Conservation (phyloP, 306 rosid species). For the Bauhinia variegata region DNA sequence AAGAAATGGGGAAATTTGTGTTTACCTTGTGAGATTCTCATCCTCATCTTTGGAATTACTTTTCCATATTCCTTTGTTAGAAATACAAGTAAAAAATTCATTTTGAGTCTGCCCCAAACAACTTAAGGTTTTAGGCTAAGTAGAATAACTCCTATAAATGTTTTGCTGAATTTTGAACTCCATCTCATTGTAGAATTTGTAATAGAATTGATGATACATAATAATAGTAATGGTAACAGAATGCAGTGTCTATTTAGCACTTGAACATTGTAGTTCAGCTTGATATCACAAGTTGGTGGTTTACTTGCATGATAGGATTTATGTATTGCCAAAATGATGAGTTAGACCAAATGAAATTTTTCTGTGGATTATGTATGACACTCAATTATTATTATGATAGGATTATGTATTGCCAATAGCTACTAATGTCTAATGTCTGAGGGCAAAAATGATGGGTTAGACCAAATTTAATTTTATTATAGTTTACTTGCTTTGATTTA, state of each 20-base stretch:
- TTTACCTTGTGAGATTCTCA: too few species aligned
- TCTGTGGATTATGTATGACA: too few species aligned
- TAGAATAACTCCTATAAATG: too few species aligned
- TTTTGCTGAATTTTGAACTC: not conserved
- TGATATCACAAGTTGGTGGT: too few species aligned
- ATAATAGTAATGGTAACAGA: too few species aligned
- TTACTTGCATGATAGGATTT: not conserved
- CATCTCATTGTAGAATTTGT: not conserved
- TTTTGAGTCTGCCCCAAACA: not conserved
- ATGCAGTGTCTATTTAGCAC: not conserved
- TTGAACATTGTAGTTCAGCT: conserved; percentile 11
- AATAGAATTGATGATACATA: not conserved
- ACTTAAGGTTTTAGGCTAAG: too few species aligned
- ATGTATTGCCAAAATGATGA: not conserved
- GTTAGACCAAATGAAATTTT: not conserved
- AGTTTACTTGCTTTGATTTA: not conserved
- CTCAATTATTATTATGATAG: not conserved
- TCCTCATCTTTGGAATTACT: conserved; percentile 20
- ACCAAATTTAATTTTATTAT: not conserved
- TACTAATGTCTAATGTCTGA: not conserved
- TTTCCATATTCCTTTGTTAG: not conserved
- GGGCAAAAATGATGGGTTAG: not conserved
- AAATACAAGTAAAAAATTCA: too few species aligned
- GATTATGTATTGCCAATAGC: too few species aligned
- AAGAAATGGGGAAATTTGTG: too few species aligned